Base-by-base conservation (phyloP, 768 basidiomycete species). In the Multifurca ochricompacta region DNA sequence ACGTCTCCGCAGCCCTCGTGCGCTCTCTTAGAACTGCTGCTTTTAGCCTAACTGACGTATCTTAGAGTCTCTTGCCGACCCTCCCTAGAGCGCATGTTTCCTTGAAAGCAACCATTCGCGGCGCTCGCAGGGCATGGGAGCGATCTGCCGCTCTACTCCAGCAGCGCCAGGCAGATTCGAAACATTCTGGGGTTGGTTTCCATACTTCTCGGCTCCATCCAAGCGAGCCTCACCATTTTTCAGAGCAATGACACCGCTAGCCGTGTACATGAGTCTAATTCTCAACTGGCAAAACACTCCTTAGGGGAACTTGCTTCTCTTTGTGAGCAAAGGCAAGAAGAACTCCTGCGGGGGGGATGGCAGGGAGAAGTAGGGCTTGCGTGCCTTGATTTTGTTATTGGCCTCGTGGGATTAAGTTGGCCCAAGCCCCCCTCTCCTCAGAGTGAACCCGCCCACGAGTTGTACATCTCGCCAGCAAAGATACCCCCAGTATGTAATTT, bases 1-100 rank as follows among this genome's bases (percentile, higher is more conserved):
- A 53, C 21, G 9, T 23, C 8, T 57, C 53, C 34, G 18, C 43
- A 23, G 55, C 54, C 16, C 21, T 56, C 25, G 50, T 50, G 36
- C 18, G 49, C 40, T 19, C 28, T 32, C 19, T 35, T 37, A 23
- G 30, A 31, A 14, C 23, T 42, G 23, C 51, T 47, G 36, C 10
- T 47, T 57, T 52, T 28, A 30, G 45, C 4, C 4, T 13, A 18
- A 52, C 56, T 59, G 51, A 58, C 54, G 39, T 57, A 41, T 39
- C 48, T 18, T 50, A 62, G 62, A 53, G 25, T 35, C 48, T 67
- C 2, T 63, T 74, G 13, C 66, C 60, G 31, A 62, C 58, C 39
- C 70, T 73, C 25, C 70, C 76, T 13, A 50, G 53, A 18, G 47
- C 54, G 16, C 77, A 78, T 61, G 61, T 68, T 25, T 51, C 61